A percentile compares a stretch with the other conserved stretches of the same genome.
Evolutionary conservation across 805 yeast species (phyloP).

Genomic region (Candida multigemmis): DNA sequence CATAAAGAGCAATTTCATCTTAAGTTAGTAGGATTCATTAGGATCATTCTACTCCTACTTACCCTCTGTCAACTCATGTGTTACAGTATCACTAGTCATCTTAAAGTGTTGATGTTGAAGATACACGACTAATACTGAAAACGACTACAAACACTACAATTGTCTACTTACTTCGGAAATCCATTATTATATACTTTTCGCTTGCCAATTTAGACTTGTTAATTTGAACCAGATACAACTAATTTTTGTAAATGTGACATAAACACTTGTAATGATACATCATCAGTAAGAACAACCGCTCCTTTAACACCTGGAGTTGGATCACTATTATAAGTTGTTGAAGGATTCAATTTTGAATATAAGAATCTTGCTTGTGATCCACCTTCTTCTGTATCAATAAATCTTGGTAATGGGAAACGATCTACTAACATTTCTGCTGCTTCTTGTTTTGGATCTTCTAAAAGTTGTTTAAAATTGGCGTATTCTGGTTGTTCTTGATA

Average conservation of each 20-base stretch:
- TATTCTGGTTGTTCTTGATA: slow-evolving; percentile 57
- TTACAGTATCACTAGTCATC: background rate
- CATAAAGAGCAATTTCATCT: slow-evolving; percentile 89
- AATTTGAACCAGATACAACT: slow-evolving; percentile 13
- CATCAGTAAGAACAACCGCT: slow-evolving; percentile 45
- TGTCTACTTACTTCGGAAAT: background rate
- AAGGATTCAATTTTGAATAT: slow-evolving; percentile 61
- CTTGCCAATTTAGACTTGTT: slow-evolving; percentile 1
- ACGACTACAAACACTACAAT: background rate
- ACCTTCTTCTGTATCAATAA: slow-evolving; percentile 67
- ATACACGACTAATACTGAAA: background rate
- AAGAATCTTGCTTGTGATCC: slow-evolving; percentile 69
- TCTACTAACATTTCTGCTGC: slow-evolving; percentile 59
- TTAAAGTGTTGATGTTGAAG: no score
- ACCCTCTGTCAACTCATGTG: slow-evolving; percentile 7
- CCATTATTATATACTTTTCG: background rate
- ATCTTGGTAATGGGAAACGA: slow-evolving; percentile 64
- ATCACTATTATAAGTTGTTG: slow-evolving; percentile 36
- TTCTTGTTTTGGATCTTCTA: slow-evolving; percentile 54
- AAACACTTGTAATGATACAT: slow-evolving; percentile 45
- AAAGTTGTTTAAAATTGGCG: slow-evolving; percentile 47
- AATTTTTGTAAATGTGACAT: slow-evolving; percentile 43
- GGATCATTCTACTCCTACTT: slow-evolving; percentile 2
- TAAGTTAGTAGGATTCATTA: background rate
- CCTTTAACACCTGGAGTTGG: slow-evolving; percentile 15